These are phyloP conservation scores for Acanthamoeba sp. DNA, from an alignment of 208 protist species.

Conservation along the genomic window DNA sequence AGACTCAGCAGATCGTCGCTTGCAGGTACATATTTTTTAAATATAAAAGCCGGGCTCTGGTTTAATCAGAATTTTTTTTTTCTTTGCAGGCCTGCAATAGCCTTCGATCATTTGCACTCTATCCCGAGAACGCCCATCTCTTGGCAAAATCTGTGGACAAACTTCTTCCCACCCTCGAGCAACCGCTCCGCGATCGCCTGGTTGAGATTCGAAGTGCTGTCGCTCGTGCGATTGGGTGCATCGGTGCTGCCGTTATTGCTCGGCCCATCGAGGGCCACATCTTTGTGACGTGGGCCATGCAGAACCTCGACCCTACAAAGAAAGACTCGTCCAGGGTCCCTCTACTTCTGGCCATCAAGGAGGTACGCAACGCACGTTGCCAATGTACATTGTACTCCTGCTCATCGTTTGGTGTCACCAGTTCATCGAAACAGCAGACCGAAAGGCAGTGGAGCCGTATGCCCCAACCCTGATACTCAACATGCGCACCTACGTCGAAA, in stretches of 20 bases:
- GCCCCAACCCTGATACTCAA: slow-evolving; percentile 23
- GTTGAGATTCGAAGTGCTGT: background rate
- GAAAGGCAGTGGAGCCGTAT: slow-evolving; percentile 31
- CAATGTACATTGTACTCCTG: background rate
- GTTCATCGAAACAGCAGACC: slow-evolving; percentile 54
- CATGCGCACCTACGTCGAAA: slow-evolving; percentile 14
- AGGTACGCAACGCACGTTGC: slow-evolving; percentile 5
- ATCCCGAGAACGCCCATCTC: background rate
- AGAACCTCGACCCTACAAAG: slow-evolving; percentile 6
- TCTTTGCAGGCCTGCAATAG: slow-evolving; percentile 7
- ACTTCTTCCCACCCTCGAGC: slow-evolving; percentile 28
- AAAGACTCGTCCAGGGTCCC: background rate
- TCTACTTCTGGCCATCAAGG: slow-evolving; percentile 9
- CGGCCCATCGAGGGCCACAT: background rate
- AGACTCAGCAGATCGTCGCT: background rate
- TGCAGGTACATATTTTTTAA: background rate
- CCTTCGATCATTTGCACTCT: slow-evolving; percentile 1
- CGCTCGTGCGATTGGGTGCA: background rate
- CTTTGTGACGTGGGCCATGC: slow-evolving; percentile 43
- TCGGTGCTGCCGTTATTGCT: slow-evolving; percentile 3
- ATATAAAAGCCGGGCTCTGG: background rate
- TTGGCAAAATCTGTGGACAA: slow-evolving; percentile 53
- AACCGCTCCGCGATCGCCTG: slow-evolving; percentile 10
- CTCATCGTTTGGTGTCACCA: background rate
- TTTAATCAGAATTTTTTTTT: background rate